A percentile compares a stretch with the other conserved stretches of the same genome.
Evolutionary conservation across 2,329 filamentous ascomycete genomes (phyloP).

Genomic region (Colletotrichum lindemuthianum): DNA sequence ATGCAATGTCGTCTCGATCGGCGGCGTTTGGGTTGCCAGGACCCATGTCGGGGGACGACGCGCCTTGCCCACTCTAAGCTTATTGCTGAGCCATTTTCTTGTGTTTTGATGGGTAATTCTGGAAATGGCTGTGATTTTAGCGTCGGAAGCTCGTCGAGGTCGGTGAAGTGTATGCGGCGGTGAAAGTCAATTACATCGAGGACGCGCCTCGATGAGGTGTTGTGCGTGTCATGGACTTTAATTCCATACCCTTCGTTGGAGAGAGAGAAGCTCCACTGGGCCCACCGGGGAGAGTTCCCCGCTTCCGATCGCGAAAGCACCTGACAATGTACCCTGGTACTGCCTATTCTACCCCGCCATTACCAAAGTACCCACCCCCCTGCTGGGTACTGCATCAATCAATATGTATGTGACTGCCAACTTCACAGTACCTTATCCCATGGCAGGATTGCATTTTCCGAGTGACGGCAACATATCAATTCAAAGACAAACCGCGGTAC

Average conservation of each 20-base stretch:
- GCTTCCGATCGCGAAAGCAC: conserved; percentile 34
- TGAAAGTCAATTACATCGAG: conserved; percentile 24
- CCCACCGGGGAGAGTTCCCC: neutral
- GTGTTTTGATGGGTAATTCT: neutral
- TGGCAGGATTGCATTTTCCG: too few species aligned
- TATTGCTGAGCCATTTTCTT: conserved; percentile 1
- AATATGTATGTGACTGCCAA: neutral
- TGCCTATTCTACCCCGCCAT: conserved; percentile 14
- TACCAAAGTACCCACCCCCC: neutral
- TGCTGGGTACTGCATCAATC: neutral
- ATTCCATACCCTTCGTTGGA: too few species aligned
- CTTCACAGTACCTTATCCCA: too few species aligned
- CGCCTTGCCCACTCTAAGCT: neutral
- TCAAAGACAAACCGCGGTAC: too few species aligned
- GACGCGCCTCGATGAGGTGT: conserved; percentile 30
- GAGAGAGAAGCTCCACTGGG: neutral
- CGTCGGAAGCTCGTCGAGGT: neutral
- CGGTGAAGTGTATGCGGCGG: neutral
- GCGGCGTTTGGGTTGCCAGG: conserved; percentile 16
- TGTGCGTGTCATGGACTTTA: conserved; percentile 30
- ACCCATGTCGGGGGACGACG: conserved; percentile 3
- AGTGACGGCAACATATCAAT: too few species aligned
- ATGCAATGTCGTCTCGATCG: conserved; percentile 10
- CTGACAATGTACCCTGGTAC: conserved; percentile 19
- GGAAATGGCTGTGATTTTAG: neutral